Percentiles rank a stretch among this genome's conserved stretches.
Conservation (phyloP, 1,139 yeast species). For the Tardiomyces depauwii region DNA sequence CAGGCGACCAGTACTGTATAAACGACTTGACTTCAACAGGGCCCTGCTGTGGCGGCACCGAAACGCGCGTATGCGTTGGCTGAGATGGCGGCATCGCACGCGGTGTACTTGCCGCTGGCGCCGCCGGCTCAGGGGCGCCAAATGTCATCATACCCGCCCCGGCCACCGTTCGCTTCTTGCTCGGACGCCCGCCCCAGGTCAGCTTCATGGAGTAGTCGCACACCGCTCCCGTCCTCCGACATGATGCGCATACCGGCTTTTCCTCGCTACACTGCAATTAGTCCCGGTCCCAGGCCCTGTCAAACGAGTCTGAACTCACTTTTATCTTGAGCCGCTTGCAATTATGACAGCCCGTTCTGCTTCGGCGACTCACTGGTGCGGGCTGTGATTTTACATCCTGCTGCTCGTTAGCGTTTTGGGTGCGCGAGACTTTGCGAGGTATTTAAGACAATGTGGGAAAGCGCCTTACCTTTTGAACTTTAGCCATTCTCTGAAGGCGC, state of each 20-base stretch:
- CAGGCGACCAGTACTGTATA: not conserved
- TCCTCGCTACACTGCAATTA: slow-evolving; percentile 46
- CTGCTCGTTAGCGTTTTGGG: not conserved
- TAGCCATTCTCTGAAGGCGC: not conserved
- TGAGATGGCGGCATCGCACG: not conserved
- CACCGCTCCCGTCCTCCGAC: slow-evolving; percentile 35
- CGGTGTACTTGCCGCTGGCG: not conserved
- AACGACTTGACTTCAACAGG: not conserved
- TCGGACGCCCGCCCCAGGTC: slow-evolving; percentile 75
- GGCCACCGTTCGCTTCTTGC: slow-evolving; percentile 26
- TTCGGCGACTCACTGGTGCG: not conserved
- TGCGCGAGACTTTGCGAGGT: not conserved
- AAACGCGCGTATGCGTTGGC: too few relatives aligned
- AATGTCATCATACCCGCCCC: not conserved
- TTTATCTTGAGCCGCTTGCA: slow-evolving; percentile 17
- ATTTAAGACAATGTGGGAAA: too few relatives aligned
- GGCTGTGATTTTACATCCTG: not conserved
- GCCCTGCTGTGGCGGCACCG: too few relatives aligned
- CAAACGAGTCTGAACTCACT: slow-evolving; percentile 2
- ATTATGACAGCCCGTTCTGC: slow-evolving; percentile 1
- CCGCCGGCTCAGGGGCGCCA: not conserved
- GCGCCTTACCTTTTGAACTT: not conserved
- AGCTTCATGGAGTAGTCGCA: slow-evolving; percentile 61
- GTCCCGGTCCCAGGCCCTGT: not conserved
- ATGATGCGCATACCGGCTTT: slow-evolving; percentile 56